Conservation (phyloP, 768 basidiomycete species). For the Asterophora lycoperdoides region DNA sequence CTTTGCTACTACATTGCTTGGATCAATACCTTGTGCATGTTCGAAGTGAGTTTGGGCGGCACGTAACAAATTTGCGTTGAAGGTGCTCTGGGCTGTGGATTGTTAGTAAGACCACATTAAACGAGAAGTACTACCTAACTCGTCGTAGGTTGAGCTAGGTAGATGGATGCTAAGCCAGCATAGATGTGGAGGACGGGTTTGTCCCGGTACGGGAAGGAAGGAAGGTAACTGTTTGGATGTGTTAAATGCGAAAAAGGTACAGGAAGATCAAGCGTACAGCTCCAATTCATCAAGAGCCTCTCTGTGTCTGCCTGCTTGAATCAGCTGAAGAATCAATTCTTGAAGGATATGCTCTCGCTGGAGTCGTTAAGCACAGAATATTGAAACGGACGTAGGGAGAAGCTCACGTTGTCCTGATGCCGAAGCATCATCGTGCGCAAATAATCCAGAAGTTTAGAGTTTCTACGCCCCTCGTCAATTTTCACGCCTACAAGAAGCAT, state of each 20-base stretch:
- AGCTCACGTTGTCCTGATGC: slow-evolving; percentile 57
- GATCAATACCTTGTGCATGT: slow-evolving; percentile 57
- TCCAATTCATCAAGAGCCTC: slow-evolving; percentile 84
- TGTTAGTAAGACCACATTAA: neutral
- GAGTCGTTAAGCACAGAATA: slow-evolving; percentile 3
- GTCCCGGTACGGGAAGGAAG: slow-evolving; percentile 84
- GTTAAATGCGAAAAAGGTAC: slow-evolving; percentile 2
- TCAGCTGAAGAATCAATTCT: slow-evolving; percentile 68
- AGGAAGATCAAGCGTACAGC: slow-evolving; percentile 47
- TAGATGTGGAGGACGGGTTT: slow-evolving; percentile 78
- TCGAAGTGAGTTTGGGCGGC: slow-evolving; percentile 64
- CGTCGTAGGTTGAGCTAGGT: slow-evolving; percentile 45
- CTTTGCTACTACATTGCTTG: slow-evolving; percentile 48
- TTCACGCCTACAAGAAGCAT: slow-evolving; percentile 47
- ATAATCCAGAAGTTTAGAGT: slow-evolving; percentile 47
- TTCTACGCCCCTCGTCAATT: slow-evolving; percentile 22
- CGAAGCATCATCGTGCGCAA: slow-evolving; percentile 71
- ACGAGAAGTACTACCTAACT: slow-evolving; percentile 9
- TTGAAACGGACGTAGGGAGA: neutral
- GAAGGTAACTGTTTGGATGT: slow-evolving; percentile 58
- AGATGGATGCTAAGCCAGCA: slow-evolving; percentile 71
- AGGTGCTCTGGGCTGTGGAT: slow-evolving; percentile 9
- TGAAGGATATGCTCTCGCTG: slow-evolving; percentile 74
- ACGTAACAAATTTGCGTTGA: slow-evolving; percentile 36
- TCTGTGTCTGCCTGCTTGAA: slow-evolving; percentile 50